phyloP scores from a whole-genome alignment of 1,284 basidiomycete genomes.

The Ustilago cynodontis region DNA sequence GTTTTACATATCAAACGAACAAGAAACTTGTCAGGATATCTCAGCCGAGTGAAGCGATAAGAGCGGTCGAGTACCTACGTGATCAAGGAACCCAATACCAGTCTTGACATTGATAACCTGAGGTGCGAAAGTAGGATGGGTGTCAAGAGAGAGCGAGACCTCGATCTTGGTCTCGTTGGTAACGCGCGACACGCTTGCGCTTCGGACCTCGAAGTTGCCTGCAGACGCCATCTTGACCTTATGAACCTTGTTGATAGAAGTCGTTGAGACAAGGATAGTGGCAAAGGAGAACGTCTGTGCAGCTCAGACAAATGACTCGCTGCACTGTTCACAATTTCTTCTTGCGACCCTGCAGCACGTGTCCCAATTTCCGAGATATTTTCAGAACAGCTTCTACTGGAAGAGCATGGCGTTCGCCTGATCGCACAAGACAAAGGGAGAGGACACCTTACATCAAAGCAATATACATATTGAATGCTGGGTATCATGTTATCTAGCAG shows the following conservation, averaged over 20 bases:
- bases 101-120: slow-evolving; percentile 90
- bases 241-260: not conserved
- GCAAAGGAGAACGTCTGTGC: slow-evolving; percentile 7
- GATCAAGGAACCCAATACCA: slow-evolving; percentile 97
- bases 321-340: slow-evolving; percentile 21
- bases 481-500: slow-evolving; percentile 14
- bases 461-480: not conserved
- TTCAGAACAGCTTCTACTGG: not conserved
- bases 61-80: slow-evolving; percentile 76
- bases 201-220: slow-evolving; percentile 63
- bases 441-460: not conserved
- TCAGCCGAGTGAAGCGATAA: not conserved
- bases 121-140: slow-evolving; percentile 76
- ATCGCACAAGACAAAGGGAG: not conserved
- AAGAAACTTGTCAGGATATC: not conserved
- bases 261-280: slow-evolving; percentile 1
- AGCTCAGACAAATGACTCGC: slow-evolving; percentile 28
- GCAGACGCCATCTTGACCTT: slow-evolving; percentile 30
- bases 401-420: not conserved
- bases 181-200: slow-evolving; percentile 83
- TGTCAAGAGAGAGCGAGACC: slow-evolving; percentile 85
- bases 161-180: slow-evolving; percentile 94
- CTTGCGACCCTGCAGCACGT: slow-evolving; percentile 14
- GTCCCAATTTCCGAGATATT: slow-evolving; percentile 19
- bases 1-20: not conserved